Evolutionary conservation across 2,329 filamentous ascomycete species (phyloP).

Genomic region (Xylaria sp.): DNA sequence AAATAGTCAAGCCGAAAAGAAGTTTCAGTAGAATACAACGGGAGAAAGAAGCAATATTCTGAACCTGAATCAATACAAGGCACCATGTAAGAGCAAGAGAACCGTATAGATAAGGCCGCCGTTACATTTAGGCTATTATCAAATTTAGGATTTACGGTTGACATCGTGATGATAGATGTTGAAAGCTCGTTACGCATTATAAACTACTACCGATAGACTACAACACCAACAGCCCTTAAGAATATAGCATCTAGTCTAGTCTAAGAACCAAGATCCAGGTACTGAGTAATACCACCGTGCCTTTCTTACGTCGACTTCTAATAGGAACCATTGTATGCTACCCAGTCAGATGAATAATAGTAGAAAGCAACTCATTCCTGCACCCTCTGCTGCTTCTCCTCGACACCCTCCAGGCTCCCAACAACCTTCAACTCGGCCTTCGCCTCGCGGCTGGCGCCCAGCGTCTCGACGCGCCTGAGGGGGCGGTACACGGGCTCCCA

Average conservation of each 20-base stretch:
- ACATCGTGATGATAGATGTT: background rate
- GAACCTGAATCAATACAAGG: too few relatives aligned
- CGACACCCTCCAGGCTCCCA: slow-evolving; percentile 51
- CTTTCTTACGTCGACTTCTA: background rate
- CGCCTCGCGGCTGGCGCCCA: slow-evolving; percentile 66
- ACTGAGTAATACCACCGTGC: background rate
- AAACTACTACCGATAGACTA: background rate
- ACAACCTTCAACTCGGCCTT: slow-evolving; percentile 67
- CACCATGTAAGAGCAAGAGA: background rate
- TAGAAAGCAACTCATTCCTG: background rate
- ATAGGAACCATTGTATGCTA: background rate
- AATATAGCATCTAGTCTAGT: background rate
- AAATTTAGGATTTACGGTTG: background rate
- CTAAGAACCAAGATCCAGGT: background rate
- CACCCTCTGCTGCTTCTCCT: slow-evolving; percentile 31
- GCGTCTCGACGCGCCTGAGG: slow-evolving; percentile 65
- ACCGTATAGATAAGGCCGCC: too few relatives aligned
- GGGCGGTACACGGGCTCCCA: slow-evolving; percentile 78
- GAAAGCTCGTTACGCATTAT: background rate
- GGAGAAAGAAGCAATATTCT: too few relatives aligned
- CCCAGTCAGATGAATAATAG: background rate
- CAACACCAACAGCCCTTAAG: background rate
- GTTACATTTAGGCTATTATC: background rate
- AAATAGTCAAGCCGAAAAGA: too few relatives aligned
- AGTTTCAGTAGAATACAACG: too few relatives aligned